Conservation (phyloP, 2,329 filamentous ascomycete species). For the Orbilia oligospora region DNA sequence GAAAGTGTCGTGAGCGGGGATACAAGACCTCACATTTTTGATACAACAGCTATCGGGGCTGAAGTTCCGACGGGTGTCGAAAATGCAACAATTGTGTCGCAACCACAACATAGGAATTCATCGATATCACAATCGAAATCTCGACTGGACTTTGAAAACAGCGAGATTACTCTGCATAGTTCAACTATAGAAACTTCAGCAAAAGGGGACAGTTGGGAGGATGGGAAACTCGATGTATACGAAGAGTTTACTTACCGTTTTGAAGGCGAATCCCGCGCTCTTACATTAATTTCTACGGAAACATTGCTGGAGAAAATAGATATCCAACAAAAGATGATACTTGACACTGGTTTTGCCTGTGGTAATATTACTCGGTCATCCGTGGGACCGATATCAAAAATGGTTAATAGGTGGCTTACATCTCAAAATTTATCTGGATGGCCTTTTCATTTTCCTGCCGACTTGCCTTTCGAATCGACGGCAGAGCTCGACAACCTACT, state of each 20-base stretch:
- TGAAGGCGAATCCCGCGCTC: neutral
- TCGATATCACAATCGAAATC: neutral
- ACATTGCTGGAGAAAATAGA: neutral
- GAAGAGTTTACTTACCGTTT: neutral
- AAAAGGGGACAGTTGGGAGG: neutral
- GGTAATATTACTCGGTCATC: neutral
- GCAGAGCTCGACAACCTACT: neutral
- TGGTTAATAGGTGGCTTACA: conserved; percentile 1
- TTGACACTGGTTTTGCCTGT: neutral
- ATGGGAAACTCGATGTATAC: neutral
- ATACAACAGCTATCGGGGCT: neutral
- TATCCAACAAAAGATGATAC: neutral
- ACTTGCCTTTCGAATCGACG: too few relatives aligned
- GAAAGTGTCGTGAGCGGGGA: neutral
- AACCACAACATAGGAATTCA: neutral
- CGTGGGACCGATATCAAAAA: conserved; percentile 17
- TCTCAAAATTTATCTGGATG: neutral
- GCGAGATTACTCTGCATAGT: neutral
- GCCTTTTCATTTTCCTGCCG: neutral
- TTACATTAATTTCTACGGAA: neutral
- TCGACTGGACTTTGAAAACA: neutral
- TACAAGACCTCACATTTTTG: neutral
- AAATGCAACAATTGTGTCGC: conserved; percentile 1
- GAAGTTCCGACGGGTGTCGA: neutral
- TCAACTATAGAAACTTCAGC: neutral